Evolutionary conservation across 2,329 filamentous ascomycete species (phyloP).

Genomic region (Cladosporium sp.): DNA sequence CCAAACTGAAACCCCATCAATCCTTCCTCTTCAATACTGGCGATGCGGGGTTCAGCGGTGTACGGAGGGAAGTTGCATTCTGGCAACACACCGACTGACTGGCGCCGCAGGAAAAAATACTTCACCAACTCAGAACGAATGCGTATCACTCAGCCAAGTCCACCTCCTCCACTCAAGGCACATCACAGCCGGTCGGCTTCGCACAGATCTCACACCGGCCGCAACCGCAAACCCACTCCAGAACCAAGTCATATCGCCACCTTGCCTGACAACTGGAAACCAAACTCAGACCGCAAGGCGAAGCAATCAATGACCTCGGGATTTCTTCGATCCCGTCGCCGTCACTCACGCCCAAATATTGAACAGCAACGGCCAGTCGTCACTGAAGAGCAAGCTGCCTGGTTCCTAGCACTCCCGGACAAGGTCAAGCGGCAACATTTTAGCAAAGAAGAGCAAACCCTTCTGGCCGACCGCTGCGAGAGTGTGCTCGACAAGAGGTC

Average conservation of each 20-base stretch:
- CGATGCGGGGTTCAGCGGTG: neutral
- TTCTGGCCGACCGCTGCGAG: constrained; percentile 58
- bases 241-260: constrained; percentile 20
- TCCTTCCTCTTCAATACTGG: neutral
- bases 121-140: constrained; percentile 73
- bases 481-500: constrained; percentile 33
- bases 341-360: constrained; percentile 22
- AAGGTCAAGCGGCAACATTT: constrained; percentile 73
- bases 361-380: constrained; percentile 43
- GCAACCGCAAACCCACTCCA: constrained; percentile 25
- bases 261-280: constrained; percentile 20
- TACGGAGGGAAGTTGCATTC: neutral
- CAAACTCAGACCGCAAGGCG: constrained; percentile 23
- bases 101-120: constrained; percentile 58
- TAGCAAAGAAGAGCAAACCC: constrained; percentile 68
- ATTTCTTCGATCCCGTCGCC: constrained; percentile 13
- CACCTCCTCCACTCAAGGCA: neutral
- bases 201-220: constrained; percentile 8
- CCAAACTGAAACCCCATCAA: neutral
- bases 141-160: constrained; percentile 59
- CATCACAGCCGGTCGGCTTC: neutral
- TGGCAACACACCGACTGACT: constrained; percentile 25
- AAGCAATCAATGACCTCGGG: constrained; percentile 32
- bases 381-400: constrained; percentile 42
- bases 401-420: constrained; percentile 70